phyloP scores from a whole-genome alignment of 2,329 filamentous ascomycete species.

The Monilinia laxa region DNA sequence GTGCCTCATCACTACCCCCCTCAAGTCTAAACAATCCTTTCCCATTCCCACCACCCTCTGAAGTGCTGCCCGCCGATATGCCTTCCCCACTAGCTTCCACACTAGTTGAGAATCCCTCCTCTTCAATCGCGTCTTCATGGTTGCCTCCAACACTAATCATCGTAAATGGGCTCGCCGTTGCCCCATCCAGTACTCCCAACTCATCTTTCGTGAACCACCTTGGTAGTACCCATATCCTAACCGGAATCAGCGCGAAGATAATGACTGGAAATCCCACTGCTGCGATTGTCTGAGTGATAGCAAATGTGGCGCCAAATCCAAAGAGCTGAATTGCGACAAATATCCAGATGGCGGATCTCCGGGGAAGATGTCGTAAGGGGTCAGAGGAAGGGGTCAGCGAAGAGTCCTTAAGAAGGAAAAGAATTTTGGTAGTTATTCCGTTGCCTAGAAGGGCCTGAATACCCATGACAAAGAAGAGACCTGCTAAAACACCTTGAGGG shows the following conservation, averaged over 20 bases:
- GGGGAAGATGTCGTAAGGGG: slow-evolving; percentile 60
- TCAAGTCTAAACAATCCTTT: slow-evolving; percentile 24
- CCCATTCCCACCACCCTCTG: slow-evolving; percentile 28
- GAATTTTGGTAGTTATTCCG: slow-evolving; percentile 71
- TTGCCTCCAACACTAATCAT: slow-evolving; percentile 40
- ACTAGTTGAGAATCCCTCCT: slow-evolving; percentile 22
- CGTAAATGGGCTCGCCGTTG: slow-evolving; percentile 57
- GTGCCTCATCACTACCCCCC: slow-evolving; percentile 28
- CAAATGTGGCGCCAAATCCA: slow-evolving; percentile 75
- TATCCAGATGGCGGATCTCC: slow-evolving; percentile 65
- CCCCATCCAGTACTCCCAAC: slow-evolving; percentile 53
- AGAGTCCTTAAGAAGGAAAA: slow-evolving; percentile 67
- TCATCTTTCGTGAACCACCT: slow-evolving; percentile 37
- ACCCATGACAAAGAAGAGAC: slow-evolving; percentile 84
- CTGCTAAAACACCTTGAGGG: slow-evolving; percentile 75
- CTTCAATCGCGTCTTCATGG: slow-evolving; percentile 41
- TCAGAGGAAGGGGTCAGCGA: slow-evolving; percentile 58
- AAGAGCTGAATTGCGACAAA: slow-evolving; percentile 69
- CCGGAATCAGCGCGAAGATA: slow-evolving; percentile 35
- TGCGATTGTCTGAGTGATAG: slow-evolving; percentile 79
- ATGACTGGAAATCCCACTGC: slow-evolving; percentile 71
- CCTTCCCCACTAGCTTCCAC: slow-evolving; percentile 24
- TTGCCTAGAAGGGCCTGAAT: slow-evolving; percentile 74
- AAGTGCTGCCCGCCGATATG: slow-evolving; percentile 27
- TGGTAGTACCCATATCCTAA: slow-evolving; percentile 44